Conservation (phyloP, 768 basidiomycete genomes). For the Russula sp. region DNA sequence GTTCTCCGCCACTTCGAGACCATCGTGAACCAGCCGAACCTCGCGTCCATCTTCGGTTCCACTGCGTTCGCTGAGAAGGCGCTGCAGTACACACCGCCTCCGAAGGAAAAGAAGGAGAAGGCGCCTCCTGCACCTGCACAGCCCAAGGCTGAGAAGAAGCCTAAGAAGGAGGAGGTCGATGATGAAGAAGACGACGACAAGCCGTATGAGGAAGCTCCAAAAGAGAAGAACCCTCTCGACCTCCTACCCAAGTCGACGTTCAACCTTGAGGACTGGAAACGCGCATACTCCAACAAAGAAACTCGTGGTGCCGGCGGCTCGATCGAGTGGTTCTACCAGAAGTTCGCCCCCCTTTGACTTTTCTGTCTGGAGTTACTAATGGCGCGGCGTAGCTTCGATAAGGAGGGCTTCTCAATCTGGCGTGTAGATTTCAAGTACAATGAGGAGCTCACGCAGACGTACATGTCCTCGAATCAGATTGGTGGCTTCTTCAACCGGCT, state of each 20-base stretch:
- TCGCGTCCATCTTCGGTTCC: slow-evolving; percentile 62
- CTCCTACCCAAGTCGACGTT: slow-evolving; percentile 80
- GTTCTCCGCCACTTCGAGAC: slow-evolving; percentile 83
- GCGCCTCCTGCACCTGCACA: slow-evolving; percentile 29
- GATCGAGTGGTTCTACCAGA: slow-evolving; percentile 94
- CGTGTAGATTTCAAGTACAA: slow-evolving; percentile 97
- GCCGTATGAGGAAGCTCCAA: slow-evolving; percentile 71
- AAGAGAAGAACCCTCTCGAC: slow-evolving; percentile 92
- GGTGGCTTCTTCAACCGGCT: slow-evolving; percentile 97
- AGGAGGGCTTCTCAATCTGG: slow-evolving; percentile 86
- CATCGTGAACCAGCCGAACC: slow-evolving; percentile 72
- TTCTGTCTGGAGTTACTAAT: slow-evolving; percentile 13
- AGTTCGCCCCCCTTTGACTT: slow-evolving; percentile 45
- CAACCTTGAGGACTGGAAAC: slow-evolving; percentile 96
- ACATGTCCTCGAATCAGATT: slow-evolving; percentile 94
- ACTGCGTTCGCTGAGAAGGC: slow-evolving; percentile 62
- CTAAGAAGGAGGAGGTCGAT: slow-evolving; percentile 47
- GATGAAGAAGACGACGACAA: slow-evolving; percentile 76
- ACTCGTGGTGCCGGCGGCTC: slow-evolving; percentile 77
- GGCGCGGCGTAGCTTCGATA: slow-evolving; percentile 59
- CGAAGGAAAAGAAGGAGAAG: slow-evolving; percentile 39
- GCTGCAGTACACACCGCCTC: slow-evolving; percentile 60
- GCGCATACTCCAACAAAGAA: slow-evolving; percentile 97
- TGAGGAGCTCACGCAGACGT: slow-evolving; percentile 82
- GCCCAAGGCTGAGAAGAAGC: slow-evolving; percentile 59